These are phyloP conservation scores for Neurospora crassa DNA, from an alignment of 2,329 filamentous ascomycete genomes.

Conservation along the genomic window DNA sequence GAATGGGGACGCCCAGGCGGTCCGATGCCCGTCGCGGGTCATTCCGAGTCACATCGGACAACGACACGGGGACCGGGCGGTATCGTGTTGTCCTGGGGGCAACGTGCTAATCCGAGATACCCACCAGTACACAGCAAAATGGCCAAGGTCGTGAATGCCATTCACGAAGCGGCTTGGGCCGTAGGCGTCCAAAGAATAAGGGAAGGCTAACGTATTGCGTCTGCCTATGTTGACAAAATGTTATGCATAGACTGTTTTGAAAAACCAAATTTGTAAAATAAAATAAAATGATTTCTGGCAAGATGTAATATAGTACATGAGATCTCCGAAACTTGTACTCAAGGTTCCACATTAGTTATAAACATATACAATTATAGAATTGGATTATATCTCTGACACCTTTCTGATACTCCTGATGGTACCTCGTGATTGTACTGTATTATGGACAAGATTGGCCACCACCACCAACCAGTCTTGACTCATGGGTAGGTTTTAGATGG, in stretches of 20 bases:
- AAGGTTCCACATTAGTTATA: no score
- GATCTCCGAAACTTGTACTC: no score
- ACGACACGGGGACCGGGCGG: background rate
- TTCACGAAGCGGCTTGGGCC: background rate
- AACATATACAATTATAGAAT: no score
- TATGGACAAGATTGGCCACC: no score
- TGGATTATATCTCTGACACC: no score
- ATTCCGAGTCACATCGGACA: background rate
- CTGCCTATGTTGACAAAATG: background rate
- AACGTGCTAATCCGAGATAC: background rate
- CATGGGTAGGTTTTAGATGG: background rate
- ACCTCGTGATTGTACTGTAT: no score
- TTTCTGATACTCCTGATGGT: no score
- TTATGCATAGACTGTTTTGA: background rate
- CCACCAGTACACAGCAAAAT: background rate
- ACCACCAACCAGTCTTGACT: background rate
- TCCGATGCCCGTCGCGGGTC: background rate
- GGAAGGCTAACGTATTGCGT: background rate
- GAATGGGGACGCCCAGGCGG: background rate
- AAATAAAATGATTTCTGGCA: no score
- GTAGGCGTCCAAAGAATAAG: background rate
- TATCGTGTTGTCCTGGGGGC: background rate
- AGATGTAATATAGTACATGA: no score
- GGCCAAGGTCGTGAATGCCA: background rate
- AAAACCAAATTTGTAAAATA: no score